Conservation (phyloP, 129 eudicot species). For the Flaveria ramosissima region DNA sequence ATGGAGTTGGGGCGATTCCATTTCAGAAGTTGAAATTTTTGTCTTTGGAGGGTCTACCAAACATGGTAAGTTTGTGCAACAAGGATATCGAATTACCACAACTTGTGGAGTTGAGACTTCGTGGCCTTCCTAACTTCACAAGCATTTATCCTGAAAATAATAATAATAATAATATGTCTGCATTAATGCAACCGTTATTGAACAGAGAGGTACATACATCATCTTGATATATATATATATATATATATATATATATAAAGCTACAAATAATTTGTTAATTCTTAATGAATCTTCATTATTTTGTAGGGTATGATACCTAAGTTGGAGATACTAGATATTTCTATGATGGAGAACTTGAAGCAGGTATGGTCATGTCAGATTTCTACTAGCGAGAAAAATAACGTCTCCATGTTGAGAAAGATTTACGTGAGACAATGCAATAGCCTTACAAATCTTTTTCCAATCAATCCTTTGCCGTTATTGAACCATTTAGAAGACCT, state of each 20-base stretch:
- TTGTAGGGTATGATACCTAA: slow-evolving; percentile 1
- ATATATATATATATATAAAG: background rate
- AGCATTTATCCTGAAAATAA: background rate
- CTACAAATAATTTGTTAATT: background rate
- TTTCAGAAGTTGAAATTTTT: background rate
- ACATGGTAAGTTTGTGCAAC: background rate
- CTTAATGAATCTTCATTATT: background rate
- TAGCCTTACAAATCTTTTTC: background rate
- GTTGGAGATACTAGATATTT: background rate
- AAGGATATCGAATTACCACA: background rate
- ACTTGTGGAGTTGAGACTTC: background rate
- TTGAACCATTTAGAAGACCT: background rate
- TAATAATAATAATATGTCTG: background rate
- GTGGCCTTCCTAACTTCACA: background rate
- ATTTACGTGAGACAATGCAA: background rate
- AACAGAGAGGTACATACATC: background rate
- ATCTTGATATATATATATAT: background rate
- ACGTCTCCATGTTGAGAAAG: background rate
- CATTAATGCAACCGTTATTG: background rate
- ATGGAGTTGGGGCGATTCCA: background rate
- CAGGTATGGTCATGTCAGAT: slow-evolving; percentile 10
- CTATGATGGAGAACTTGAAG: background rate
- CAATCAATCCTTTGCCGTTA: background rate
- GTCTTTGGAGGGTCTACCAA: background rate
- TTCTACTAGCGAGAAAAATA: background rate